These are phyloP conservation scores for Eucalyptus melliodora DNA, from an alignment of 345 rosid species.

Conservation along the genomic window DNA sequence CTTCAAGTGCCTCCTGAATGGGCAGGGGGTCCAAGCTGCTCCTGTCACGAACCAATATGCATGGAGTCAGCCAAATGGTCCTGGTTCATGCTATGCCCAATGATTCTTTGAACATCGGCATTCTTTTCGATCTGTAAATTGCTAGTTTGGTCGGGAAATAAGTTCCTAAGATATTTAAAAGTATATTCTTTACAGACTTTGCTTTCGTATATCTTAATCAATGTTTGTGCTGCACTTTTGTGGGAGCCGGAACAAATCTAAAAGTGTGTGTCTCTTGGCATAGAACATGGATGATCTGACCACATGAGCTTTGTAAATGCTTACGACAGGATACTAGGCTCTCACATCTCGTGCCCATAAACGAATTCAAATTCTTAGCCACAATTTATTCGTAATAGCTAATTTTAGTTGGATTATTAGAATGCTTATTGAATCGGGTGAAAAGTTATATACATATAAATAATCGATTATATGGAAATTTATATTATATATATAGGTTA, in stretches of 20 bases:
- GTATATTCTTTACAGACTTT: too few species aligned
- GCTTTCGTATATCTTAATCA: accelerated
- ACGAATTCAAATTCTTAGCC: neutral
- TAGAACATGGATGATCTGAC: too few species aligned
- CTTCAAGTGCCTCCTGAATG: slow-evolving; percentile 75
- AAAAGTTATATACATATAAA: neutral
- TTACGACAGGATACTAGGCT: too few species aligned
- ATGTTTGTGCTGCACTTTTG: too few species aligned
- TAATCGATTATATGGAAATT: too few species aligned
- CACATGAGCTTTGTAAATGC: neutral
- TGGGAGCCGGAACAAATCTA: accelerated
- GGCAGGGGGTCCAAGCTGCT: slow-evolving; percentile 72
- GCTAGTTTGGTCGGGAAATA: too few species aligned
- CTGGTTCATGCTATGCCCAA: slow-evolving; percentile 73
- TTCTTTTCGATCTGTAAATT: neutral
- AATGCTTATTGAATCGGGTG: neutral
- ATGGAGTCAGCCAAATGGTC: slow-evolving; percentile 42
- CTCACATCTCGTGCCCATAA: neutral
- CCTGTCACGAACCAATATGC: slow-evolving; percentile 60
- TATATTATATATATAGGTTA: neutral
- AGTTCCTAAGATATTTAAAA: too few species aligned
- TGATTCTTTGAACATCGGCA: slow-evolving; percentile 4
- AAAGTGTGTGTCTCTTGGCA: too few species aligned
- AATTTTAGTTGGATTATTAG: neutral
- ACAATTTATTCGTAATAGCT: neutral